These are phyloP conservation scores for Lagenaria siceraria DNA, from an alignment of 306 rosid genomes.

Conservation along the genomic window DNA sequence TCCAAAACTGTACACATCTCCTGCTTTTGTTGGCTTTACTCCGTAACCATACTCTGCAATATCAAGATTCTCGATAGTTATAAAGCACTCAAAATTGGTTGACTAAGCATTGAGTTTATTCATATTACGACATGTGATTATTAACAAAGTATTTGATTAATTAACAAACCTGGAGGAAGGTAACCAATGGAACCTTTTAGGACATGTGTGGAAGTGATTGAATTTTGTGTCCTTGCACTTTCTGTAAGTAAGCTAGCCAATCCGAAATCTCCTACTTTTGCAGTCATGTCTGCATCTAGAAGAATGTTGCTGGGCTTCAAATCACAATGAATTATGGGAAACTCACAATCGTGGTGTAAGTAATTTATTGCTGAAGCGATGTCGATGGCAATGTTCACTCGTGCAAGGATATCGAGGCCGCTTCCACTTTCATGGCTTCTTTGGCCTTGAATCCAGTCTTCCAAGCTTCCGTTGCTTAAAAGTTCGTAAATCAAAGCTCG, in stretches of 20 bases:
- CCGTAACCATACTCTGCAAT: slow-evolving; percentile 59
- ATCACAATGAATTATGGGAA: slow-evolving; percentile 59
- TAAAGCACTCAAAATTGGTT: not conserved
- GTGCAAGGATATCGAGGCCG: not conserved
- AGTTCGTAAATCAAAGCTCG: slow-evolving; percentile 55
- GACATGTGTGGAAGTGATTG: slow-evolving; percentile 32
- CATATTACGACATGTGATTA: not conserved
- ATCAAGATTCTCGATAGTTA: not conserved
- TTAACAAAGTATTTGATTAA: too few relatives aligned
- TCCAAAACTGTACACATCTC: slow-evolving; percentile 71
- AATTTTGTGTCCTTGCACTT: slow-evolving; percentile 14
- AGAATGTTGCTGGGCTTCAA: slow-evolving; percentile 76
- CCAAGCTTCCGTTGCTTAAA: slow-evolving; percentile 46
- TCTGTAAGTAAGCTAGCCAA: slow-evolving; percentile 43
- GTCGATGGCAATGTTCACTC: slow-evolving; percentile 33
- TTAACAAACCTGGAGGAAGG: slow-evolving; percentile 61
- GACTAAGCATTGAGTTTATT: not conserved
- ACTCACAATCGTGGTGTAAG: slow-evolving; percentile 49
- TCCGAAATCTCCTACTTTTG: slow-evolving; percentile 74
- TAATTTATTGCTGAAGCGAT: slow-evolving; percentile 29
- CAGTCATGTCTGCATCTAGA: slow-evolving; percentile 43
- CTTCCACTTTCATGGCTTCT: slow-evolving; percentile 8
- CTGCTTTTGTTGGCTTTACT: slow-evolving; percentile 42
- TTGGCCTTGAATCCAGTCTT: slow-evolving; percentile 54
- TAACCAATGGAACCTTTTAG: slow-evolving; percentile 70